These are phyloP conservation scores for Volvariella surrecta DNA, from an alignment of 1,284 basidiomycete species.

Conservation along the genomic window DNA sequence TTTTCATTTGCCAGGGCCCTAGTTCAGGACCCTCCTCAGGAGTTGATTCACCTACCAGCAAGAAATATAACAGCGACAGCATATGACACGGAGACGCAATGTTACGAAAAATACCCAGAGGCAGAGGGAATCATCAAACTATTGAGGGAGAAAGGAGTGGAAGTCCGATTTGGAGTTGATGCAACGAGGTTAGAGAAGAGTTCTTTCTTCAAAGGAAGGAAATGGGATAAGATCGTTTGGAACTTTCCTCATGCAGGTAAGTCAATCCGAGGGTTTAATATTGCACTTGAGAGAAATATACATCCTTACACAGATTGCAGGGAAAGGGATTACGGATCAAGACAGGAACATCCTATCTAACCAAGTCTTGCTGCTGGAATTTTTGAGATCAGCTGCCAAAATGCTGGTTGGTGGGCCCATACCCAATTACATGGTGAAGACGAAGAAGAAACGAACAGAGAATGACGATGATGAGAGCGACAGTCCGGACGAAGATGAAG, in stretches of 20 bases:
- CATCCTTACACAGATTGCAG: conserved; percentile 30
- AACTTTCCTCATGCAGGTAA: conserved; percentile 95
- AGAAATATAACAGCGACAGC: conserved; percentile 79
- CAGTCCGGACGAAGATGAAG: conserved; percentile 24
- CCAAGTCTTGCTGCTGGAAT: conserved; percentile 81
- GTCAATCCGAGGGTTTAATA: conserved; percentile 17
- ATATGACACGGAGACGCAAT: conserved; percentile 75
- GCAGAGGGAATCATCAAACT: conserved; percentile 51
- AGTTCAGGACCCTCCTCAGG: conserved; percentile 42
- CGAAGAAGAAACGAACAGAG: conserved; percentile 33
- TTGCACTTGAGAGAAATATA: not conserved
- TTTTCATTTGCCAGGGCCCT: conserved; percentile 89
- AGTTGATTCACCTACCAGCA: conserved; percentile 49
- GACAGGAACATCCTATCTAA: conserved; percentile 91
- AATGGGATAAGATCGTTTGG: conserved; percentile 83
- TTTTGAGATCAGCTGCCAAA: conserved; percentile 68
- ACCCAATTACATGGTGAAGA: conserved; percentile 31
- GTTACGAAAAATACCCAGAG: conserved; percentile 82
- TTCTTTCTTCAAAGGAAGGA: conserved; percentile 42
- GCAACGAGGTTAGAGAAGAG: conserved; percentile 69
- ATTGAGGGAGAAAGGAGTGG: conserved; percentile 54
- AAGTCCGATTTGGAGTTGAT: conserved; percentile 81
- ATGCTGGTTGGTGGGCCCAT: conserved; percentile 54
- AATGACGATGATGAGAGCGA: conserved; percentile 38
- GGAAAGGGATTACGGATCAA: conserved; percentile 91